These are phyloP conservation scores for Butyriboletus appendiculatus DNA, from an alignment of 1,284 basidiomycete species.

Conservation along the genomic window DNA sequence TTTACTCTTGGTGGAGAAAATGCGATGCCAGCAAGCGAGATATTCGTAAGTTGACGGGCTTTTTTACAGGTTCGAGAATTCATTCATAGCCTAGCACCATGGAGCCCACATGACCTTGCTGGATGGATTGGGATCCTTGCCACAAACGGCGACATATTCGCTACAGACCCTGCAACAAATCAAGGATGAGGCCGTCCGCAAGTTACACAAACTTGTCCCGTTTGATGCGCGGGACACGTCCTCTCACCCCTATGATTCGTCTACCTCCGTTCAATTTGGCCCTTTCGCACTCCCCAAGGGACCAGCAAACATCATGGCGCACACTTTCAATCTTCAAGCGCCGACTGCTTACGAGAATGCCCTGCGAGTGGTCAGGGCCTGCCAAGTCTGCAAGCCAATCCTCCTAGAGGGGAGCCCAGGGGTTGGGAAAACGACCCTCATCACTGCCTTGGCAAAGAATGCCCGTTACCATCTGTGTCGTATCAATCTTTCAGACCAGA, in stretches of 20 bases:
- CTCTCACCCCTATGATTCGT: slow-evolving; percentile 38
- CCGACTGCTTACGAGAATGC: slow-evolving; percentile 91
- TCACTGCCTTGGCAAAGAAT: slow-evolving; percentile 84
- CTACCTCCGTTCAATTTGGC: slow-evolving; percentile 62
- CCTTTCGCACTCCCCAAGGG: slow-evolving; percentile 77
- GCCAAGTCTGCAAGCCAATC: slow-evolving; percentile 90
- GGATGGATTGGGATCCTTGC: slow-evolving; percentile 80
- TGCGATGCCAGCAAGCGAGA: slow-evolving; percentile 47
- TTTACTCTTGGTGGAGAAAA: slow-evolving; percentile 39
- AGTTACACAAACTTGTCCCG: slow-evolving; percentile 56
- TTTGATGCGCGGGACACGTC: slow-evolving; percentile 33
- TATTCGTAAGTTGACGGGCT: slow-evolving; percentile 65
- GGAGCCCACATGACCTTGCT: slow-evolving; percentile 86
- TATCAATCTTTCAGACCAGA: slow-evolving; percentile 99
- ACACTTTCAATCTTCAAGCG: slow-evolving; percentile 83
- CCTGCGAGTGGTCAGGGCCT: slow-evolving; percentile 87
- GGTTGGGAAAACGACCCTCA: slow-evolving; percentile 97
- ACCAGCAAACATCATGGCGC: slow-evolving; percentile 35
- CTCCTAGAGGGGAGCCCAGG: slow-evolving; percentile 97
- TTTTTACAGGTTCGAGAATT: slow-evolving; percentile 4
- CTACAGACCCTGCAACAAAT: slow-evolving; percentile 48
- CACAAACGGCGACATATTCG: slow-evolving; percentile 64
- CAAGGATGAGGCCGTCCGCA: slow-evolving; percentile 48
- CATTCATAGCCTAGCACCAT: slow-evolving; percentile 61
- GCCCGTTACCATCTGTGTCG: slow-evolving; percentile 84